phyloP scores from a whole-genome alignment of 139 green algal genomes.

The Desmodesmus armatus region DNA sequence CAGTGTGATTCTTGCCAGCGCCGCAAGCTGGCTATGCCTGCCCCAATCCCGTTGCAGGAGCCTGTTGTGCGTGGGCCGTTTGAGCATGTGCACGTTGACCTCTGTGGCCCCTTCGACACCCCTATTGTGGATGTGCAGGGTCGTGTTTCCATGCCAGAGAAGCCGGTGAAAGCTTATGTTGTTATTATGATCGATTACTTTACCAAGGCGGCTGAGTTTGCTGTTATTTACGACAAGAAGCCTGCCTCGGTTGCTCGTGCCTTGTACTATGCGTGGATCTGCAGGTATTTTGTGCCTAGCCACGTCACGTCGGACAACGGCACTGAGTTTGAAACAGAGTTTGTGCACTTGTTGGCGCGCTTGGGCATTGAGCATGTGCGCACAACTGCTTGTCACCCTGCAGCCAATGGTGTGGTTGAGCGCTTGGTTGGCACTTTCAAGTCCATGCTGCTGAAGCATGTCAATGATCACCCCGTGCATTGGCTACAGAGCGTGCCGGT shows the following conservation, averaged over 20 bases:
- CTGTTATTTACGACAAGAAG: background rate
- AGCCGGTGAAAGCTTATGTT: background rate
- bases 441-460: slow-evolving; percentile 1
- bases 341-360: background rate
- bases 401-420: slow-evolving; percentile 16
- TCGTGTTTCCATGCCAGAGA: background rate
- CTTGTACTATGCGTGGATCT: background rate
- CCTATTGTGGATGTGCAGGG: background rate
- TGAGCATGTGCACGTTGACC: slow-evolving; percentile 22
- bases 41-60: background rate
- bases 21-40: background rate
- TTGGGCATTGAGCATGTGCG: slow-evolving; percentile 10
- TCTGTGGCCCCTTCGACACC: background rate
- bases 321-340: slow-evolving; percentile 2
- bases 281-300: slow-evolving; percentile 20
- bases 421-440: slow-evolving; percentile 5
- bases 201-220: slow-evolving; percentile 20
- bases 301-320: slow-evolving; percentile 16
- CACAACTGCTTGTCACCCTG: slow-evolving; percentile 1
- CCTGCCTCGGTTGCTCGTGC: background rate
- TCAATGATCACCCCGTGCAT: slow-evolving; percentile 22
- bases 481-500: slow-evolving; percentile 38
- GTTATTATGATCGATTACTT: slow-evolving; percentile 12
- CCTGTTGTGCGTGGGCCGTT: slow-evolving; percentile 3
- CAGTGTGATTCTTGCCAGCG: slow-evolving; percentile 1